Percentiles rank a stretch among this genome's conserved stretches.
Evolutionary conservation across 441 rosid genomes (phyloP).

Genomic region (Brassica balearica): DNA sequence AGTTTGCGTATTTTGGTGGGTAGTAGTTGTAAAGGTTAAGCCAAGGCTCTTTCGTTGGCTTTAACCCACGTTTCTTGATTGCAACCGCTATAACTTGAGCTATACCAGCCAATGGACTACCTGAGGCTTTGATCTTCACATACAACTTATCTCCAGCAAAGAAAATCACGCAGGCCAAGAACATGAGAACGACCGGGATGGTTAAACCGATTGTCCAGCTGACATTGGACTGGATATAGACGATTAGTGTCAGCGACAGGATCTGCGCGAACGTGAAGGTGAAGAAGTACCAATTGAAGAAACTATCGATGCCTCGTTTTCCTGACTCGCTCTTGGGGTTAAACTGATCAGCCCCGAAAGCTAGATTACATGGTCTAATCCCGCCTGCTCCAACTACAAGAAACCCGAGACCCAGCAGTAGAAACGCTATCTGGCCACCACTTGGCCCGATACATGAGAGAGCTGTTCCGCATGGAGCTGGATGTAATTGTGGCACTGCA

Average conservation of each 20-base stretch:
- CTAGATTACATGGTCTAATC: slow-evolving; percentile 76
- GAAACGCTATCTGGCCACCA: slow-evolving; percentile 65
- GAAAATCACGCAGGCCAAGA: slow-evolving; percentile 57
- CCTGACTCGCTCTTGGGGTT: slow-evolving; percentile 72
- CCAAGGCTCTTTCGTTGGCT: slow-evolving; percentile 56
- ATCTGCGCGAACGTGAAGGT: slow-evolving; percentile 76
- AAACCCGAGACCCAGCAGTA: slow-evolving; percentile 57
- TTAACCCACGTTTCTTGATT: slow-evolving; percentile 62
- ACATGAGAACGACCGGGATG: slow-evolving; percentile 69
- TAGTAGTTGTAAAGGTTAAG: slow-evolving; percentile 56
- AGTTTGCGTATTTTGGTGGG: slow-evolving; percentile 62
- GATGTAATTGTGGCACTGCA: slow-evolving; percentile 65
- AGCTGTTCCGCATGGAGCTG: slow-evolving; percentile 53
- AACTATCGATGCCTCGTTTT: slow-evolving; percentile 68
- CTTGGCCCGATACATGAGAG: slow-evolving; percentile 57
- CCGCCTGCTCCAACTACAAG: slow-evolving; percentile 77
- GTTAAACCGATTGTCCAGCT: slow-evolving; percentile 79
- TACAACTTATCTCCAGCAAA: slow-evolving; percentile 66
- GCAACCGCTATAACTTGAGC: slow-evolving; percentile 67
- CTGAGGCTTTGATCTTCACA: slow-evolving; percentile 71
- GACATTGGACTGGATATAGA: slow-evolving; percentile 72
- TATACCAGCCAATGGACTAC: slow-evolving; percentile 71
- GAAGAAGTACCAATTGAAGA: slow-evolving; percentile 88
- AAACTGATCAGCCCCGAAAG: slow-evolving; percentile 87
- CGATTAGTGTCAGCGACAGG: slow-evolving; percentile 66